Percentiles rank a stretch among this genome's conserved stretches.
Conservation (phyloP, 2,329 filamentous ascomycete genomes). For the Saccharata proteae region DNA sequence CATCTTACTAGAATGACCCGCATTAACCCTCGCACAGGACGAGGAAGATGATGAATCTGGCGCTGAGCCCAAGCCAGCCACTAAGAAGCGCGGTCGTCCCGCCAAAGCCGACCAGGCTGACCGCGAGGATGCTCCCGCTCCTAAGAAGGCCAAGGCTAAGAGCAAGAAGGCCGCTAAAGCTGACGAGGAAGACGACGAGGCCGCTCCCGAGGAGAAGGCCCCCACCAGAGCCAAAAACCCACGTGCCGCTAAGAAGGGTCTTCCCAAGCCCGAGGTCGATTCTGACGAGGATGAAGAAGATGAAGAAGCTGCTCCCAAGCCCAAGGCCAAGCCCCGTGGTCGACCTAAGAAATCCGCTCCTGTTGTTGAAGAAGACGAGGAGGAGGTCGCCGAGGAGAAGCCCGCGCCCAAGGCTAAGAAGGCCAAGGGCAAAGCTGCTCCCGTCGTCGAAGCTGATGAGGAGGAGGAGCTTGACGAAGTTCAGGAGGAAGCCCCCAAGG, state of each 20-base stretch:
- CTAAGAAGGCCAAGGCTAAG: conserved; percentile 15
- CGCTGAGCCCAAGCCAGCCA: conserved; percentile 19
- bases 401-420: conserved; percentile 3
- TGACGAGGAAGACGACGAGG: conserved; percentile 14
- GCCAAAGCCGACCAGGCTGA: conserved; percentile 18
- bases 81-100: conserved; percentile 30
- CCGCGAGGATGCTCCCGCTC: conserved; percentile 16
- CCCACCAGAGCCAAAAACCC: conserved; percentile 15
- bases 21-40: conserved; percentile 10
- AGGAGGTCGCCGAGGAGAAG: too few relatives aligned
- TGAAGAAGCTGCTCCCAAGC: conserved; percentile 3
- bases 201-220: conserved; percentile 11
- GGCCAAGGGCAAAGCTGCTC: neutral
- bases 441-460: conserved; percentile 1
- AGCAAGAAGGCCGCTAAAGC: conserved; percentile 18
- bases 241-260: too few relatives aligned
- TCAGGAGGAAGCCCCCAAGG: conserved; percentile 3
- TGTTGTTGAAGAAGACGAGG: conserved; percentile 1
- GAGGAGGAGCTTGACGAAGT: conserved; percentile 1
- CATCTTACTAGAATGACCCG: conserved; percentile 7
- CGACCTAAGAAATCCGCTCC: neutral
- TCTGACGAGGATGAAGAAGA: conserved; percentile 10
- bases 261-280: conserved; percentile 14
- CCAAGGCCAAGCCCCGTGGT: conserved; percentile 1
- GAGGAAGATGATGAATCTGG: conserved; percentile 13